Conservation (phyloP, 352 stramenopile genomes). For the Globisporangium ultimum region DNA sequence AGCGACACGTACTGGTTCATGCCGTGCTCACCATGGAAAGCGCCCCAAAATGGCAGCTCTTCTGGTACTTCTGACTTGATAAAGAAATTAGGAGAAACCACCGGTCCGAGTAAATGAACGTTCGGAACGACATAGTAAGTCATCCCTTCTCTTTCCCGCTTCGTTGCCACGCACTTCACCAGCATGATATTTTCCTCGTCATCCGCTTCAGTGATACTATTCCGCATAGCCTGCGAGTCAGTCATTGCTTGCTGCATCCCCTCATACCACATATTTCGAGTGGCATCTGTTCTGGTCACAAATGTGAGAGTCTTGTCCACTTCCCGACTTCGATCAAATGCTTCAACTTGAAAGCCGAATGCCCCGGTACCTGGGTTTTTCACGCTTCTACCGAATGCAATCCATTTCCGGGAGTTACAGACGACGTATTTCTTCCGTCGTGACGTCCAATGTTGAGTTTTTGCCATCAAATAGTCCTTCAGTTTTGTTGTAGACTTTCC, state of each 20-base stretch:
- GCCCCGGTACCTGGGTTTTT: conserved; percentile 64
- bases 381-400: conserved; percentile 63
- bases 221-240: conserved; percentile 35
- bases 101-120: conserved; percentile 49
- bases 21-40: conserved; percentile 55
- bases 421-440: conserved; percentile 64
- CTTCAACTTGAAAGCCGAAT: conserved; percentile 78
- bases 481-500: conserved; percentile 37
- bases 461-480: conserved; percentile 61
- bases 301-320: conserved; percentile 76
- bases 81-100: conserved; percentile 64
- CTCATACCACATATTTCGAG: conserved; percentile 58
- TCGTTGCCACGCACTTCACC: conserved; percentile 62
- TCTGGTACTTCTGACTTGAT: conserved; percentile 76
- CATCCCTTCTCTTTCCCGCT: conserved; percentile 28
- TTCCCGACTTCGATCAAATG: conserved; percentile 69
- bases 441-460: conserved; percentile 54
- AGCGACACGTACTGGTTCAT: conserved; percentile 72
- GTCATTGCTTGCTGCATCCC: conserved; percentile 48
- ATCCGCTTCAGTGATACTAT: conserved; percentile 58
- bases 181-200: conserved; percentile 58
- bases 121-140: conserved; percentile 57
- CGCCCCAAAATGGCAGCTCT: conserved; percentile 79
- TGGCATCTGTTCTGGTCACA: conserved; percentile 56
- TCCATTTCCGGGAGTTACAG: conserved; percentile 74